Conservation (phyloP, 2,329 filamentous ascomycete species). For the Fusarium incarnatum region DNA sequence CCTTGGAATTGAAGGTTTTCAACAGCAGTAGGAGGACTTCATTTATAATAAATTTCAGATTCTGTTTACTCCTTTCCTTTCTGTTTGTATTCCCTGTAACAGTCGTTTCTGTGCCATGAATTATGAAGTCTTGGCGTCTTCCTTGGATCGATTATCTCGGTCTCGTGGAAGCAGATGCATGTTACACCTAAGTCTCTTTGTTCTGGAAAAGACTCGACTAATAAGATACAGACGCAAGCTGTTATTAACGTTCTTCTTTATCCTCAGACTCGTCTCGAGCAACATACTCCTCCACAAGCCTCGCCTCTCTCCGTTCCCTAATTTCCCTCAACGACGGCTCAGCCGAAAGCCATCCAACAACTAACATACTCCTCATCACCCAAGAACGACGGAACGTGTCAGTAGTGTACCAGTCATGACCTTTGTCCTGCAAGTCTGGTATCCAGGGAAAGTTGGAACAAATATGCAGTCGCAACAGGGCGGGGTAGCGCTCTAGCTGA, state of each 20-base stretch:
- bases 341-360: conserved; percentile 15
- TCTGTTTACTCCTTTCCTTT: neutral
- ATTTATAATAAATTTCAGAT: fast-evolving
- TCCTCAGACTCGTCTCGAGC: neutral
- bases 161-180: conserved; percentile 48
- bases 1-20: neutral
- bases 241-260: neutral
- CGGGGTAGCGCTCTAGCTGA: neutral
- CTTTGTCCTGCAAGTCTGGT: neutral
- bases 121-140: neutral
- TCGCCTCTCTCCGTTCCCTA: neutral
- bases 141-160: neutral
- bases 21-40: neutral
- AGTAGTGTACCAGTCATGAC: neutral
- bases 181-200: conserved; percentile 58
- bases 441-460: conserved; percentile 11
- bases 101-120: neutral
- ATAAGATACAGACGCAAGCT: conserved; percentile 45
- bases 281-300: conserved; percentile 1
- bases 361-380: conserved; percentile 10
- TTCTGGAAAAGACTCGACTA: conserved; percentile 52
- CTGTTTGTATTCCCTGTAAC: fast-evolving
- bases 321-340: conserved; percentile 2
- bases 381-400: neutral
- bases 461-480: neutral